Percentiles rank a stretch among this genome's conserved stretches.
Evolutionary conservation across 2,329 filamentous ascomycete genomes (phyloP).

Genomic region (Fusarium torreyae): DNA sequence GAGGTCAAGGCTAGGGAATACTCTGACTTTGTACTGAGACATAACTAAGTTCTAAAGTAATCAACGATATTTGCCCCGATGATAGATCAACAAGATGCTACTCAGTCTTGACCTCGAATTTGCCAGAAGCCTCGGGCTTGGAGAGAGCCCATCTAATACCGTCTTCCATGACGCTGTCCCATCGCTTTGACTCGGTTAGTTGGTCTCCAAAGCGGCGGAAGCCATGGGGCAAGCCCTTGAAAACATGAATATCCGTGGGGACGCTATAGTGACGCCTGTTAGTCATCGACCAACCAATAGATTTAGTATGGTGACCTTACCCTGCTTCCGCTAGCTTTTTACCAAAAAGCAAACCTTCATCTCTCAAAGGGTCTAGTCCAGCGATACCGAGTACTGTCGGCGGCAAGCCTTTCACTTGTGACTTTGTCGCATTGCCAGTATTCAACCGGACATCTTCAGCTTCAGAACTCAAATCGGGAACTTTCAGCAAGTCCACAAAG

Average conservation of each 20-base stretch:
- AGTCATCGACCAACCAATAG: accelerated
- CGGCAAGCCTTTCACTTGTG: slow-evolving; percentile 60
- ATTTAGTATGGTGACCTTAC: slow-evolving; percentile 48
- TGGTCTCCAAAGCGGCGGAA: slow-evolving; percentile 59
- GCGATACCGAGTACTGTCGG: slow-evolving; percentile 62
- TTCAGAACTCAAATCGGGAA: slow-evolving; percentile 37
- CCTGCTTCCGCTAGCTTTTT: slow-evolving; percentile 61
- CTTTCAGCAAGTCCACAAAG: slow-evolving; percentile 51
- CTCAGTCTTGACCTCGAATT: slow-evolving; percentile 36
- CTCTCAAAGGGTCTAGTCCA: slow-evolving; percentile 64
- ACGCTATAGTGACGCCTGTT: slow-evolving; percentile 53
- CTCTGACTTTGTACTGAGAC: slow-evolving; percentile 30
- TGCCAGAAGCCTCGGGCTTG: slow-evolving; percentile 52
- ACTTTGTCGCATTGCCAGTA: slow-evolving; percentile 49
- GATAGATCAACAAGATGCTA: not conserved
- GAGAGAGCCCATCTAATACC: slow-evolving; percentile 61
- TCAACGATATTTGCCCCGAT: not conserved
- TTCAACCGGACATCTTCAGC: slow-evolving; percentile 57
- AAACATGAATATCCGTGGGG: slow-evolving; percentile 63
- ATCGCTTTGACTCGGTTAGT: slow-evolving; percentile 56
- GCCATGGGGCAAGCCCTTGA: slow-evolving; percentile 68
- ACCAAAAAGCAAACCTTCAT: slow-evolving; percentile 64
- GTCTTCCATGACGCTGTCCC: slow-evolving; percentile 60
- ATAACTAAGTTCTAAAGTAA: not conserved
- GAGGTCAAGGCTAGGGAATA: slow-evolving; percentile 52